Evolutionary conservation across 164 flowering plant genomes (phyloP).

Genomic region (Vitis labrusca): DNA sequence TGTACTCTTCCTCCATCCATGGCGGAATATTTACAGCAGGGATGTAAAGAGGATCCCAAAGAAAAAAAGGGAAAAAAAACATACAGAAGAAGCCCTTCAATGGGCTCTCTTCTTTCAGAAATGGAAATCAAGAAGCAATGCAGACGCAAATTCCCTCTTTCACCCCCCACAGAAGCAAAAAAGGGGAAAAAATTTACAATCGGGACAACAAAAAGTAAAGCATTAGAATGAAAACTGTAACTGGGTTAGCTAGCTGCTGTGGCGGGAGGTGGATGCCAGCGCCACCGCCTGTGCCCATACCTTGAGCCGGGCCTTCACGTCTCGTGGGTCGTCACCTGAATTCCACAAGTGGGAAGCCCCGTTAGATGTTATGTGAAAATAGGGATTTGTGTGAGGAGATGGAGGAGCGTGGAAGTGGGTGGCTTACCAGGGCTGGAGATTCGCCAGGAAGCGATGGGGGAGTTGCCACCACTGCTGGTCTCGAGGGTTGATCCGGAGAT

Average conservation of each 20-base stretch:
- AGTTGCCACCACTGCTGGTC: slow-evolving; percentile 57
- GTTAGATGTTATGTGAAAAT: slow-evolving; percentile 8
- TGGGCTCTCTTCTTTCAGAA: neutral
- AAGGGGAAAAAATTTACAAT: slow-evolving; percentile 1
- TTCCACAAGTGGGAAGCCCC: neutral
- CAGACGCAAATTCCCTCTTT: no score
- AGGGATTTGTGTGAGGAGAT: neutral
- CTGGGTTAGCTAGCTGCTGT: slow-evolving; percentile 14
- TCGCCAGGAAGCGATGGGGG: slow-evolving; percentile 64
- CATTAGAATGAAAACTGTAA: neutral
- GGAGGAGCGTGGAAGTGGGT: no score
- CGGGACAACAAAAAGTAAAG: neutral
- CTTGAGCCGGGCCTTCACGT: slow-evolving; percentile 74
- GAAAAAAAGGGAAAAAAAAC: neutral
- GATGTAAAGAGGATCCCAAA: neutral
- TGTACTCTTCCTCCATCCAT: neutral
- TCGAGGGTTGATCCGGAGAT: slow-evolving; percentile 40
- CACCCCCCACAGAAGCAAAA: neutral
- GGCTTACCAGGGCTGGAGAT: slow-evolving; percentile 66
- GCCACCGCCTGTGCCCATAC: slow-evolving; percentile 91
- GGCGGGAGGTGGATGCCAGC: slow-evolving; percentile 45
- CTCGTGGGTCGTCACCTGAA: slow-evolving; percentile 70
- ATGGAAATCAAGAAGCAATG: neutral
- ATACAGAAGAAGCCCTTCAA: neutral
- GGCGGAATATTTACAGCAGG: neutral